Percentiles rank a stretch among this genome's conserved stretches.
These are phyloP conservation scores for Aspergillus sp. DNA, from an alignment of 2,329 filamentous ascomycete genomes.

Conservation along the genomic window DNA sequence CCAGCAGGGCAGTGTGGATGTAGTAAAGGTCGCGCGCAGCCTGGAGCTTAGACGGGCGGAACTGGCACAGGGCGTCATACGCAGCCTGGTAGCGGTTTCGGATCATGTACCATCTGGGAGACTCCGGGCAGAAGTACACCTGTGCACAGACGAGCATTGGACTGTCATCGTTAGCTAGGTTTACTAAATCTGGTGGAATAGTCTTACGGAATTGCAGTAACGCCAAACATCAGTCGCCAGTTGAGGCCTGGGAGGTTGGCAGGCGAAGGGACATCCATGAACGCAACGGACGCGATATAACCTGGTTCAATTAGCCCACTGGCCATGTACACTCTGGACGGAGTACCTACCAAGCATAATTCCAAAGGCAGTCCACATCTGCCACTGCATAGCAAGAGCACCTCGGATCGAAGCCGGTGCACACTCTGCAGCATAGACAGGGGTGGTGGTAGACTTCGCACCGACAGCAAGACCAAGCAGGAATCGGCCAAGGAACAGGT, in stretches of 20 bases:
- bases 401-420: slow-evolving; percentile 51
- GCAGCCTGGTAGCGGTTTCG: slow-evolving; percentile 47
- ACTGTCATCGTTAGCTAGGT: not conserved
- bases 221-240: slow-evolving; percentile 70
- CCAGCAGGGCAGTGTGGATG: slow-evolving; percentile 57
- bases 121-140: slow-evolving; percentile 66
- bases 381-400: slow-evolving; percentile 54
- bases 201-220: slow-evolving; percentile 57
- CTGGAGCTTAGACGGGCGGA: slow-evolving; percentile 54
- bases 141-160: slow-evolving; percentile 55
- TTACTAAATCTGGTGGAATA: fast-evolving
- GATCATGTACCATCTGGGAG: slow-evolving; percentile 53
- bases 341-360: slow-evolving; percentile 38
- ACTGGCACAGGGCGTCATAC: slow-evolving; percentile 49
- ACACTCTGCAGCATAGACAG: slow-evolving; percentile 50
- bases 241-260: slow-evolving; percentile 46
- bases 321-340: too few relatives aligned
- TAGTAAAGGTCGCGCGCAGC: slow-evolving; percentile 59
- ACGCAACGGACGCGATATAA: slow-evolving; percentile 50
- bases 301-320: slow-evolving; percentile 14
- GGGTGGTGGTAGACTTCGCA: slow-evolving; percentile 46
- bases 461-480: slow-evolving; percentile 45
- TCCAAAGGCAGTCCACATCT: slow-evolving; percentile 51
- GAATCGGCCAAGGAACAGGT: slow-evolving; percentile 44
- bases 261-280: slow-evolving; percentile 32